phyloP scores from a whole-genome alignment of 768 basidiomycete genomes.

The Mycena galopus region DNA sequence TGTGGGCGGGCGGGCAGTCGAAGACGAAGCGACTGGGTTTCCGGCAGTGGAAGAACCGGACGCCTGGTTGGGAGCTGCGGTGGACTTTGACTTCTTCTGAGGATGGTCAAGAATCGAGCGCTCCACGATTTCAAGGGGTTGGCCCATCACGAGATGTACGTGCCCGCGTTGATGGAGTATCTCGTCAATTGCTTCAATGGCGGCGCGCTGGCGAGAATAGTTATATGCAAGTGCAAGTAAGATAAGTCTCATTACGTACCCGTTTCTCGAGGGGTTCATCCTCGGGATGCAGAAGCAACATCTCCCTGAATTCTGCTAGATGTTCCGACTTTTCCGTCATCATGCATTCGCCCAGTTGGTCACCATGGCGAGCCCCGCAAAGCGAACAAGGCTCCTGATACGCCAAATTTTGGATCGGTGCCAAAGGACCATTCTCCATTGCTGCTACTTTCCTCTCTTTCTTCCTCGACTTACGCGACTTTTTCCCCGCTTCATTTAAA shows the following conservation, averaged over 20 bases:
- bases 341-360: conserved; percentile 60
- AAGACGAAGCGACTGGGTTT: conserved; percentile 4
- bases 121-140: conserved; percentile 71
- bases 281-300: conserved; percentile 72
- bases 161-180: conserved; percentile 70
- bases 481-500: conserved; percentile 27
- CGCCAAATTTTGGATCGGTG: conserved; percentile 35
- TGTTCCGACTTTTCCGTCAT: conserved; percentile 79
- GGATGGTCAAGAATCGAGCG: conserved; percentile 36
- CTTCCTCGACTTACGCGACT: conserved; percentile 30
- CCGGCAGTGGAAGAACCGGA: conserved; percentile 2
- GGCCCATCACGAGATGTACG: conserved; percentile 67
- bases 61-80: neutral
- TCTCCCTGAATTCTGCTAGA: conserved; percentile 76
- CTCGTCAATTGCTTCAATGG: conserved; percentile 79
- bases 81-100: conserved; percentile 41
- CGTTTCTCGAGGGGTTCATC: conserved; percentile 77
- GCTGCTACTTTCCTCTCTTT: conserved; percentile 17
- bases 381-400: conserved; percentile 63
- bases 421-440: conserved; percentile 25
- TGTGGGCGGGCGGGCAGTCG: neutral
- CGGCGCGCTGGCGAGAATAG: conserved; percentile 61
- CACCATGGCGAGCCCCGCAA: conserved; percentile 68
- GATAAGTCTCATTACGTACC: conserved; percentile 53
- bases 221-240: conserved; percentile 14